A percentile compares a stretch with the other conserved stretches of the same genome.
phyloP scores from a whole-genome alignment of 345 rosid genomes.

The Eucalyptus tenuipes region DNA sequence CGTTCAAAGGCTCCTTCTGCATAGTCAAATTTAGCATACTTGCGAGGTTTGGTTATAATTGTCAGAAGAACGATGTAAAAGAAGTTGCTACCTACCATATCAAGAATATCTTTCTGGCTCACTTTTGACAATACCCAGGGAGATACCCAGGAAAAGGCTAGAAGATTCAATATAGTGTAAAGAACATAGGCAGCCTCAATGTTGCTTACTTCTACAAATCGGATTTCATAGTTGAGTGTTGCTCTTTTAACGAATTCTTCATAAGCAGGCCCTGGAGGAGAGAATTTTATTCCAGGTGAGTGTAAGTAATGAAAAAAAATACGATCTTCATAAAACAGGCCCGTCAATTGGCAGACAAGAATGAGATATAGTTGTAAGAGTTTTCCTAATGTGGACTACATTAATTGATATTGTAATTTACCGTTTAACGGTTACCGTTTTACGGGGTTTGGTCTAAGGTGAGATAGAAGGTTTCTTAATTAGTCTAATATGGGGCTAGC shows the following conservation, averaged over 20 bases:
- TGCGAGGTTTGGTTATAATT: not conserved
- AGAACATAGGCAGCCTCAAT: conserved; percentile 36
- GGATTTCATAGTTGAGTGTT: conserved; percentile 45
- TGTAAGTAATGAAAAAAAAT: not conserved
- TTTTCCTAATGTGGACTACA: no score
- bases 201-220: conserved; percentile 49
- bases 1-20: conserved; percentile 48
- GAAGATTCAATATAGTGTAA: conserved; percentile 30
- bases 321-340: not conserved
- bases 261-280: conserved; percentile 19
- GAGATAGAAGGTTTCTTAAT: no score
- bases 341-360: not conserved
- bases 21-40: not conserved
- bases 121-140: conserved; percentile 29
- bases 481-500: no score
- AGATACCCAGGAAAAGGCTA: conserved; percentile 37
- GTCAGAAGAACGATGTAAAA: not conserved
- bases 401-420: no score
- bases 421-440: no score
- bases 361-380: not conserved
- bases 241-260: conserved; percentile 72
- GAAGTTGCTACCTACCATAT: conserved; percentile 39
- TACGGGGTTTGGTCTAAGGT: no score
- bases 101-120: conserved; percentile 64
- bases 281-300: not conserved